Base-by-base conservation (phyloP, 225 moss, liverwort and hornwort genomes). In the Marchantia paleacea region DNA sequence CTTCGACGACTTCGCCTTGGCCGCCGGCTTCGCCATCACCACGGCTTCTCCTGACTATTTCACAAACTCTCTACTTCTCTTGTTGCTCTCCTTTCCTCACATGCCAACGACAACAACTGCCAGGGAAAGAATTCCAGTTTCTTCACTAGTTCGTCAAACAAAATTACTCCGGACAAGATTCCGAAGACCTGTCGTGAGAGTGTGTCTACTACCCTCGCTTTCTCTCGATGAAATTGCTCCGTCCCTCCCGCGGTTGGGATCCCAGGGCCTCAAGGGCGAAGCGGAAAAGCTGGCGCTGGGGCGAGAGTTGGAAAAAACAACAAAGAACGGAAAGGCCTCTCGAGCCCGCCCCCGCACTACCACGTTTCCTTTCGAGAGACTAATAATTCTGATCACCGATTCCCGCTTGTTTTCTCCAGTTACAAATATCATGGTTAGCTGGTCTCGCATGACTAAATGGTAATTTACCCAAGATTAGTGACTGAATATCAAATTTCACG, bases 1-100 rank as follows among this genome's bases (percentile, higher is more conserved):
- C 82, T 91, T 92, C 63, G 90, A 87, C 73, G 80, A 85, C 87
- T 90, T 91, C 70, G 91, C 88, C 79, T 93, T 93, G 28, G 80
- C 92, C 70, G 90, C 83, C 81, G 83, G 81, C 82, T 86, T 87
- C 84, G 87, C 87, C 87, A 87, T 84, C 39, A 47, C 83, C 76
- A 30, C 86, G 65, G 61, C 30, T 74, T 81, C 52, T 73, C 55
- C 30, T 25, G 16, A 55, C 28, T 75, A 24, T 39, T 39, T 63
- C 63, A 54, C 66, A 25, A 24, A 4, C 26, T 76, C 75, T 52
- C 19, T 7, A 49, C 51, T 9, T 29, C 9, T 3, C 53, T 29
- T 57, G 13, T 29, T 24, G 11, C 19, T 22, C 31, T 52, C 18
- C 65, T 78, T 11, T 51, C 14, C 78, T 78, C 50, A 66, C 78